A percentile compares a stretch with the other conserved stretches of the same genome.
Conservation (phyloP, 345 rosid genomes). For the Sonneratia alba region DNA sequence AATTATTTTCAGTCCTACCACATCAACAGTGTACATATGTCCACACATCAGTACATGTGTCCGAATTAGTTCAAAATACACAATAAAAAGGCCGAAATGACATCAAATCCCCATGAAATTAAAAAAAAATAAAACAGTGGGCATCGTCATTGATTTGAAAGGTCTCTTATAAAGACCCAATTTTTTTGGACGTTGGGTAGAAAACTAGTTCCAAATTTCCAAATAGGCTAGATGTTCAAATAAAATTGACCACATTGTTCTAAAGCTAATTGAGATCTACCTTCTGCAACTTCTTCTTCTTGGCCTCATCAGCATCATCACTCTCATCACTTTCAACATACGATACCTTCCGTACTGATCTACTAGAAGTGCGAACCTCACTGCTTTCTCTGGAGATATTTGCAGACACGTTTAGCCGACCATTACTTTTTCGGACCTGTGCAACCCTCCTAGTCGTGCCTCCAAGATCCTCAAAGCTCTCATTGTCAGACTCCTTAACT, state of each 20-base stretch:
- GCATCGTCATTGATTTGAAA: neutral
- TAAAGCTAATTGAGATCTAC: constrained; percentile 24
- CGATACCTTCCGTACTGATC: constrained; percentile 92
- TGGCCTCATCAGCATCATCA: constrained; percentile 82
- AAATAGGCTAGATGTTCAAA: neutral
- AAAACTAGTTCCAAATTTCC: neutral
- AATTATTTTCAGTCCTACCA: neutral
- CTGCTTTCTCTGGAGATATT: constrained; percentile 36
- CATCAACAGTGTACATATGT: neutral
- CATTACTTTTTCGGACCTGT: constrained; percentile 50
- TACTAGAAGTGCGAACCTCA: constrained; percentile 82
- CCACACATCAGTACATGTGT: neutral
- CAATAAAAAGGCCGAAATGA: neutral
- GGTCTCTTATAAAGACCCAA: neutral
- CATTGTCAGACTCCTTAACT: constrained; percentile 61
- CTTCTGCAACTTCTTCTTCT: constrained; percentile 66
- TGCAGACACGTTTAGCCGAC: constrained; percentile 28
- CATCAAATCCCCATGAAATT: neutral
- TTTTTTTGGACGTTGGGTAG: neutral
- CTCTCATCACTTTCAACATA: constrained; percentile 99
- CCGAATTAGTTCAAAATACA: neutral
- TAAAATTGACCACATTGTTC: neutral
- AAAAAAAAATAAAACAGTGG: neutral
- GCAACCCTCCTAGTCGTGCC: constrained; percentile 53
- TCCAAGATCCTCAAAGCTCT: constrained; percentile 51